These are phyloP conservation scores for Fusarium sp. DNA, from an alignment of 2,329 filamentous ascomycete genomes.

Conservation along the genomic window DNA sequence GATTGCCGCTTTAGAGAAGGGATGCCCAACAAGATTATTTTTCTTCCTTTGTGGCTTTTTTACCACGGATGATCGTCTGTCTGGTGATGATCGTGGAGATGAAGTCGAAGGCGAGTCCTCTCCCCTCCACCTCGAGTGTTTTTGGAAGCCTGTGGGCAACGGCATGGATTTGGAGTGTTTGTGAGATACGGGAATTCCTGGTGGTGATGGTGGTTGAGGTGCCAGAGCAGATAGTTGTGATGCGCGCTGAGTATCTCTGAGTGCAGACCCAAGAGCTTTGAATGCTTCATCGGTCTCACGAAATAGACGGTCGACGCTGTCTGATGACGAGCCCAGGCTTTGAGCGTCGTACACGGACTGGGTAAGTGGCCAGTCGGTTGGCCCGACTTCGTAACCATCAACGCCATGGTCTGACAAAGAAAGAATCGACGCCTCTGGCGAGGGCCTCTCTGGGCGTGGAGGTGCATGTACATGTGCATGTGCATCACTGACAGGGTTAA, in stretches of 20 bases:
- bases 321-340: slow-evolving; percentile 49
- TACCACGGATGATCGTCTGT: slow-evolving; percentile 55
- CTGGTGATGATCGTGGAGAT: slow-evolving; percentile 33
- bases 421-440: slow-evolving; percentile 34
- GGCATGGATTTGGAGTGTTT: slow-evolving; percentile 48
- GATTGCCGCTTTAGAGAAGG: slow-evolving; percentile 34
- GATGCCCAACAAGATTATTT: slow-evolving; percentile 29
- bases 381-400: slow-evolving; percentile 28
- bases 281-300: slow-evolving; percentile 67
- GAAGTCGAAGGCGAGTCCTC: slow-evolving; percentile 30
- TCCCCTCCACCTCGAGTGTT: slow-evolving; percentile 29
- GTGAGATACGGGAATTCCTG: slow-evolving; percentile 28
- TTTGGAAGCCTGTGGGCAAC: slow-evolving; percentile 39
- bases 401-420: slow-evolving; percentile 46
- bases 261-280: slow-evolving; percentile 60
- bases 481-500: slow-evolving; percentile 15
- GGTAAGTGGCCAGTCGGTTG: slow-evolving; percentile 26
- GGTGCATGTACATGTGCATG: background rate
- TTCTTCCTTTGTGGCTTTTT: slow-evolving; percentile 62
- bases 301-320: slow-evolving; percentile 63
- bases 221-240: slow-evolving; percentile 35
- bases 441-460: slow-evolving; percentile 15
- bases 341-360: slow-evolving; percentile 37
- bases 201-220: slow-evolving; percentile 35
- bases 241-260: slow-evolving; percentile 55